Evolutionary conservation across 768 basidiomycete genomes (phyloP), one percentile per base, ranked within the genome.

Genomic region (Auricularia auricula-judae): DNA sequence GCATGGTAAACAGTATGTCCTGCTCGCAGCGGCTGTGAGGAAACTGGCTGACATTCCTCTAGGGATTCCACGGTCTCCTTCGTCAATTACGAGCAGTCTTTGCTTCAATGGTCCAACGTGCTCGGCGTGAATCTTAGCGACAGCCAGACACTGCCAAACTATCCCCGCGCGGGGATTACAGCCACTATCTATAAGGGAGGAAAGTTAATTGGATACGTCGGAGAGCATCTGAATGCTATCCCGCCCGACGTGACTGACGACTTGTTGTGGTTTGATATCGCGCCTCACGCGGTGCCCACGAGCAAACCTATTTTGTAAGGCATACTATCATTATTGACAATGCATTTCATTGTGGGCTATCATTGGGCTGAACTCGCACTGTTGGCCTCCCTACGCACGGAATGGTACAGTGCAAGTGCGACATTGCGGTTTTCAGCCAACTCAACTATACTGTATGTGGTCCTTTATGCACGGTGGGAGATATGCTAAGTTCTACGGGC

Each of bases 101-200:
- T 84, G 68, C 81, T 82, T 69, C 76, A 84, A 69, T 84, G 83
- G 83, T 81, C 81, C 36, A 82, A 80, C 66, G 77, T 85, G 56
- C 81, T 83, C 66, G 79, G 79, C 4, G 75, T 77, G 21, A 18
- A 51, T 18, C 47, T 51, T 1, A 23, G 16, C 10, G 21, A 51
- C 18, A 51, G 21, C 47, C 47, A 16, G 47, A 51, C 47, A 3
- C 47, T 51, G 1, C 14, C 14, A 8, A 21, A 21, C 47, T 51
- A 51, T 21, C 47, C 47, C 18, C 47, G 47, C 4, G 47, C 47
- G 2, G 21, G 21, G 1, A 18, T 18, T 18, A 18, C 47, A 12
- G 18, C 21, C 16, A 51, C 47, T 3, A 51, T 51, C 16, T 51
- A 18, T 18, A 21, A 51, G 18, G 47, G 47, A 16, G 47, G 47